Percentiles rank a stretch among this genome's conserved stretches.
Conservation (phyloP, 2,329 filamentous ascomycete species). For the Pseudomassariella vexata region DNA sequence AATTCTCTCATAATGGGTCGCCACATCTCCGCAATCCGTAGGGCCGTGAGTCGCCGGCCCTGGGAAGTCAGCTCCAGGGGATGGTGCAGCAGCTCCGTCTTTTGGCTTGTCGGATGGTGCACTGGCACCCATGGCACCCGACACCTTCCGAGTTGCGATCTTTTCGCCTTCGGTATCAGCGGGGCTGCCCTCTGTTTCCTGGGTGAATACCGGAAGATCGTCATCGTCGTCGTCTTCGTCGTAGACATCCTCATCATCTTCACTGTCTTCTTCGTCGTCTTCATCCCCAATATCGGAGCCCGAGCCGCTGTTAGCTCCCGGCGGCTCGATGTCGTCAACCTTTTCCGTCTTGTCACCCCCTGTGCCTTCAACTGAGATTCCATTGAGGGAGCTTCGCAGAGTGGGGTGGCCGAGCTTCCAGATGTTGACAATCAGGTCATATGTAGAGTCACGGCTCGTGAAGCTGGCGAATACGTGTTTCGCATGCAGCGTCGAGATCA, state of each 20-base stretch:
- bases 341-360: slow-evolving; percentile 92
- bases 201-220: no score
- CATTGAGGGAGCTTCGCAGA: slow-evolving; percentile 84
- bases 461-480: slow-evolving; percentile 96
- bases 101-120: slow-evolving; percentile 43
- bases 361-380: slow-evolving; percentile 73
- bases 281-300: slow-evolving; percentile 52
- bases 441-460: slow-evolving; percentile 89
- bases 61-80: slow-evolving; percentile 62
- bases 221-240: slow-evolving; percentile 71
- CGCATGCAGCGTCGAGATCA: slow-evolving; percentile 92
- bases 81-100: slow-evolving; percentile 37
- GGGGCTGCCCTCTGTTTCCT: slow-evolving; percentile 31
- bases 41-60: slow-evolving; percentile 76
- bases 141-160: slow-evolving; percentile 64
- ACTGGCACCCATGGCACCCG: slow-evolving; percentile 45
- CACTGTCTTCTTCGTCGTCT: slow-evolving; percentile 53
- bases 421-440: slow-evolving; percentile 94
- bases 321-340: slow-evolving; percentile 46
- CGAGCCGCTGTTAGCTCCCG: slow-evolving; percentile 47
- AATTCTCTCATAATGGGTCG: slow-evolving; percentile 76
- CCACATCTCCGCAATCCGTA: slow-evolving; percentile 77
- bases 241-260: slow-evolving; percentile 72
- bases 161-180: slow-evolving; percentile 56
- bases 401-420: slow-evolving; percentile 97